Evolutionary conservation across 768 basidiomycete genomes (phyloP).

Genomic region (Boletus bicolor): DNA sequence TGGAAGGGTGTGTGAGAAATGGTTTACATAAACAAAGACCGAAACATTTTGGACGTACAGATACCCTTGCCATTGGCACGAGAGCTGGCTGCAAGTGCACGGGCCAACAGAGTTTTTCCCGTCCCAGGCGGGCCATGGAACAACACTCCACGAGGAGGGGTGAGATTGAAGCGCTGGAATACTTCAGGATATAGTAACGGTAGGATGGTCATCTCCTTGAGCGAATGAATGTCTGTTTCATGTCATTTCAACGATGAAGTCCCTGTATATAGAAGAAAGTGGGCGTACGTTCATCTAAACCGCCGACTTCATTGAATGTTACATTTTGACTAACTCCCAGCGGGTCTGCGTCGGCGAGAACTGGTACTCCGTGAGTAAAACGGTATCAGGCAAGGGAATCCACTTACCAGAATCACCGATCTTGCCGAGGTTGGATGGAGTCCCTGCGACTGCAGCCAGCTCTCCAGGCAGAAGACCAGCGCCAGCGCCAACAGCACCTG

Average conservation of each 20-base stretch:
- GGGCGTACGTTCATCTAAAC: constrained; percentile 83
- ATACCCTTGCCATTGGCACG: constrained; percentile 83
- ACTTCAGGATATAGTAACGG: constrained; percentile 96
- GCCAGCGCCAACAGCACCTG: constrained; percentile 44
- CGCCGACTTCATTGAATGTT: constrained; percentile 95
- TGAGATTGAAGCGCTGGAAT: constrained; percentile 90
- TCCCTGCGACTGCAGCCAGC: constrained; percentile 59
- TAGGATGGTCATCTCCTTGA: constrained; percentile 98
- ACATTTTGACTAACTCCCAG: constrained; percentile 90
- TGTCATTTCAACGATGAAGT: neutral
- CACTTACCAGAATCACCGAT: constrained; percentile 69
- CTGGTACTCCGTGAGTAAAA: constrained; percentile 37
- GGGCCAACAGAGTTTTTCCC: constrained; percentile 90
- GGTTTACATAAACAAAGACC: neutral
- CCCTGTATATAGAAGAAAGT: neutral
- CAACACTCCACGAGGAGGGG: constrained; percentile 92
- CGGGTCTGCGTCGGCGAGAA: constrained; percentile 92
- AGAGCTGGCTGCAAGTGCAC: constrained; percentile 92
- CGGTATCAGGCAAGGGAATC: constrained; percentile 9
- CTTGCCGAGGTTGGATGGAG: constrained; percentile 83
- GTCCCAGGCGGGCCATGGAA: constrained; percentile 99
- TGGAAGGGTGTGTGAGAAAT: neutral
- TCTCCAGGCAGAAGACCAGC: constrained; percentile 63
- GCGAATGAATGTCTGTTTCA: constrained; percentile 79
- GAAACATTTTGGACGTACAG: constrained; percentile 51